phyloP scores from a whole-genome alignment of 495 filamentous ascomycete species.

The Lasiosphaeria miniovina region DNA sequence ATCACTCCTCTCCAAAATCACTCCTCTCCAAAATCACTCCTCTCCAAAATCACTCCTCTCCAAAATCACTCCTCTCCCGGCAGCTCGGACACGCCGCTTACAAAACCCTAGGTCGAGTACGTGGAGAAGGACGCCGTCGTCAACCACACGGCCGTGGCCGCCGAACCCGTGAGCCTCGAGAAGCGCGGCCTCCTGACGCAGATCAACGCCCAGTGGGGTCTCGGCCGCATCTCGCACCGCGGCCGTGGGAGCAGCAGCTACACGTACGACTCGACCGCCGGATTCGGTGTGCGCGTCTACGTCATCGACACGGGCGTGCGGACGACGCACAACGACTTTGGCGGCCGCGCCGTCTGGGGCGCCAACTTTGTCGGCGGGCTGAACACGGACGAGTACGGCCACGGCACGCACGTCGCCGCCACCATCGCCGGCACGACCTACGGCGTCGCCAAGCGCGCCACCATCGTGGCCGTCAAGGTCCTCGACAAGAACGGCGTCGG shows the following conservation, averaged over 20 bases:
- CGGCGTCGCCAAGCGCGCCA: conserved; percentile 63
- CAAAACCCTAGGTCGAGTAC: conserved; percentile 14
- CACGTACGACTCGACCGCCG: conserved; percentile 22
- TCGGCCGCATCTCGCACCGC: conserved; percentile 54
- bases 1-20: too few species aligned
- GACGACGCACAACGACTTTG: conserved; percentile 52
- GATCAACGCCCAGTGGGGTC: conserved; percentile 45
- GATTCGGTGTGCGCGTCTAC: conserved; percentile 35
- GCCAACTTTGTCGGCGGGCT: conserved; percentile 49
- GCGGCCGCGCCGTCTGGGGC: conserved; percentile 51
- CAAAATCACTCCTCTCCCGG: too few species aligned
- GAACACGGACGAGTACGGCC: conserved; percentile 52
- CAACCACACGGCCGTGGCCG: conserved; percentile 6
- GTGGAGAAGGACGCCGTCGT: conserved; percentile 21
- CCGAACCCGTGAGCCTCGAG: background rate
- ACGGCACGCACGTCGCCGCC: conserved; percentile 66
- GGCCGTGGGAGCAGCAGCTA: conserved; percentile 40
- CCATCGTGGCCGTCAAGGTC: conserved; percentile 64
- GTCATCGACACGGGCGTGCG: conserved; percentile 59
- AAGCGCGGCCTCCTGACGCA: conserved; percentile 19
- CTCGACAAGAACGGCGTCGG: conserved; percentile 44
- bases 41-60: too few species aligned
- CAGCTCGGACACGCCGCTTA: too few species aligned
- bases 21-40: too few species aligned
- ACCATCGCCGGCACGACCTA: conserved; percentile 58